phyloP scores from a whole-genome alignment of 1,284 basidiomycete species.

The Tilletia caries region DNA sequence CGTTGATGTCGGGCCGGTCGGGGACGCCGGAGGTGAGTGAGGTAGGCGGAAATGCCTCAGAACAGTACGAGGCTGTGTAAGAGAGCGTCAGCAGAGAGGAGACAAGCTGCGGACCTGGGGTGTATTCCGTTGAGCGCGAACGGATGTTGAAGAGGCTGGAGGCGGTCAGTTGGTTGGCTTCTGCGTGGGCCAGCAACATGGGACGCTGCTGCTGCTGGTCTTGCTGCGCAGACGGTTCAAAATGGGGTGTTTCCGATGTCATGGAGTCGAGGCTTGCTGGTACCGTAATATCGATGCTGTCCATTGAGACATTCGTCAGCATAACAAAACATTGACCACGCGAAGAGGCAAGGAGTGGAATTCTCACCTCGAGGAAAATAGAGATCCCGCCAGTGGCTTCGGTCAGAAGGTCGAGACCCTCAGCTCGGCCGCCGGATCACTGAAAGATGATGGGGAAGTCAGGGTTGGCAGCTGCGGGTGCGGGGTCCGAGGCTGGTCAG shows the following conservation, averaged over 20 bases:
- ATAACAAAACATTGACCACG: not conserved
- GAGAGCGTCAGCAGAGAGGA: conserved; percentile 71
- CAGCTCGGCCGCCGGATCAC: no score
- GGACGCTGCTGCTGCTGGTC: not conserved
- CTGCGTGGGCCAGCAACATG: not conserved
- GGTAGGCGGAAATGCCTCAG: conserved; percentile 75
- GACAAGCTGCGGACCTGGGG: conserved; percentile 63
- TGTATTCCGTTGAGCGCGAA: conserved; percentile 24
- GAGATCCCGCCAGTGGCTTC: conserved; percentile 75
- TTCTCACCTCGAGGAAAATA: conserved; percentile 70
- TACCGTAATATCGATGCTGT: conserved; percentile 59
- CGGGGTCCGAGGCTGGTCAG: no score
- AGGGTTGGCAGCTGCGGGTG: no score
- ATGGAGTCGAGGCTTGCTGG: conserved; percentile 72
- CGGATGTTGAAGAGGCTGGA: conserved; percentile 20
- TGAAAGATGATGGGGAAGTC: no score
- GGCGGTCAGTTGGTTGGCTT: conserved; percentile 17
- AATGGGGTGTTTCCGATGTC: conserved; percentile 62
- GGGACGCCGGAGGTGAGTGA: conserved; percentile 68
- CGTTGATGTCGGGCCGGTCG: conserved; percentile 68
- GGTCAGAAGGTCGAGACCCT: conserved; percentile 76
- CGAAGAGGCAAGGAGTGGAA: conserved; percentile 67
- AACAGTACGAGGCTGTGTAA: conserved; percentile 76
- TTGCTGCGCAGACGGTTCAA: not conserved
- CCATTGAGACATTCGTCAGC: not conserved